Base-by-base conservation (phyloP, 345 rosid species). In the Sonneratia alba region DNA sequence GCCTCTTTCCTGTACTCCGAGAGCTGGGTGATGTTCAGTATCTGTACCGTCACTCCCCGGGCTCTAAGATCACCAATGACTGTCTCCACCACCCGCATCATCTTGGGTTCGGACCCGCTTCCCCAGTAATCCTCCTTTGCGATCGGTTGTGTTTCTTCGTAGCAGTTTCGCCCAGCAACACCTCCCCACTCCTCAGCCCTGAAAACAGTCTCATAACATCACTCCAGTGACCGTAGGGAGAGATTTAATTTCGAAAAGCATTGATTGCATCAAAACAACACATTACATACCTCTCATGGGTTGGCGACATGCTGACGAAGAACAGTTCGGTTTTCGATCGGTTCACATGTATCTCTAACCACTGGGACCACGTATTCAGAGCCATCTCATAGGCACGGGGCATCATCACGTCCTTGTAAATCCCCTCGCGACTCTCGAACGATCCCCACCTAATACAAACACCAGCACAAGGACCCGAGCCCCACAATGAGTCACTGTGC, bases 131-230 rank as follows among this genome's bases (percentile, higher is more conserved):
- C 95, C 48, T 87, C 84, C 78, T 73, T 74, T 1, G 45, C 15
- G 64, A 91, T 77, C 7, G 75, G 82, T 38, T 81, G 81, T 13
- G 79, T 88, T 78, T 94, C 97, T 19, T 73, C 66, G 38, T 90
- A 87, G 67, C 98, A 91, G 55, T 79, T 94, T 55, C 83, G 75
- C 7, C 72, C 83, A 47, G 3, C 38, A 2, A 43, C 82, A 32
- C 90, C 93, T 22, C 84, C 91, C 98, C 98, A 94, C 65, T 87
- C 92, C 64, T 77, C 75, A n/a, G 95, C 89, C 79, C 97, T 90
- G 78, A 47, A 3, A 24, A 67, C 24, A 6, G 15, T 13, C 5
- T 16, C 19, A 19, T 14, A 10, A 42, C 64, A 63, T 16, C 40
- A 53, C 6, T 21, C 3, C n/a, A 38, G 34, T 5, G 8, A 71